Evolutionary conservation across 139 green algal species (phyloP).

Genomic region (Chlorella sp.): DNA sequence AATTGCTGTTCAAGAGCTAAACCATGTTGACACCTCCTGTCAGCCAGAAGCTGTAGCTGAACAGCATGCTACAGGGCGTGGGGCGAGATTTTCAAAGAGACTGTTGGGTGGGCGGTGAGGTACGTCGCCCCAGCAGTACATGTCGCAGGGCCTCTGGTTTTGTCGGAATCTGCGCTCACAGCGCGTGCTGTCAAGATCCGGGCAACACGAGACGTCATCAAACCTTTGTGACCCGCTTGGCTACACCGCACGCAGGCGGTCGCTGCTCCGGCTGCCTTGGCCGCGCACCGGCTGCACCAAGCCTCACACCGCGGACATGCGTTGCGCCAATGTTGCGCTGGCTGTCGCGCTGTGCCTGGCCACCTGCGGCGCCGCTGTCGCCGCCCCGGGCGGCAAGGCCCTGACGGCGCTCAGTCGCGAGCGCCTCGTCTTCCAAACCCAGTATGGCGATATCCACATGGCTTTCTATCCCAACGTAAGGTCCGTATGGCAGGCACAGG

Average conservation of each 20-base stretch:
- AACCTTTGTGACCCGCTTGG: too few relatives aligned
- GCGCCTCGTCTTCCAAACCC: constrained; percentile 48
- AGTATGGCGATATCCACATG: constrained; percentile 77
- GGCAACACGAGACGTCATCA: too few relatives aligned
- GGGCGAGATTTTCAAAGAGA: neutral
- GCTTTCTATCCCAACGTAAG: constrained; percentile 48
- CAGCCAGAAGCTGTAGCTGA: too few relatives aligned
- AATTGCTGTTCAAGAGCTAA: too few relatives aligned
- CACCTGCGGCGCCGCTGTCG: neutral
- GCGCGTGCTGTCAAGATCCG: too few relatives aligned
- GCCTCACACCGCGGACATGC: neutral
- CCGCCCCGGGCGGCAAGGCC: neutral
- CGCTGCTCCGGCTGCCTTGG: neutral
- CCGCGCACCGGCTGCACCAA: neutral
- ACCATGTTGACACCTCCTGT: too few relatives aligned
- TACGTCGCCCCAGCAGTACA: too few relatives aligned
- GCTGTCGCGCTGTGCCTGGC: neutral
- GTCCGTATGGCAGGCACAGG: neutral
- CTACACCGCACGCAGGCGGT: neutral
- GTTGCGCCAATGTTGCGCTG: neutral
- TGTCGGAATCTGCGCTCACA: too few relatives aligned
- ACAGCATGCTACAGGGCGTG: too few relatives aligned
- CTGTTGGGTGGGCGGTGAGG: neutral
- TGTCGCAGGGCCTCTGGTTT: too few relatives aligned
- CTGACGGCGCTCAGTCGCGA: neutral